Evolutionary conservation across 495 filamentous ascomycete genomes (phyloP).

Genomic region (Delitschia confertaspora): DNA sequence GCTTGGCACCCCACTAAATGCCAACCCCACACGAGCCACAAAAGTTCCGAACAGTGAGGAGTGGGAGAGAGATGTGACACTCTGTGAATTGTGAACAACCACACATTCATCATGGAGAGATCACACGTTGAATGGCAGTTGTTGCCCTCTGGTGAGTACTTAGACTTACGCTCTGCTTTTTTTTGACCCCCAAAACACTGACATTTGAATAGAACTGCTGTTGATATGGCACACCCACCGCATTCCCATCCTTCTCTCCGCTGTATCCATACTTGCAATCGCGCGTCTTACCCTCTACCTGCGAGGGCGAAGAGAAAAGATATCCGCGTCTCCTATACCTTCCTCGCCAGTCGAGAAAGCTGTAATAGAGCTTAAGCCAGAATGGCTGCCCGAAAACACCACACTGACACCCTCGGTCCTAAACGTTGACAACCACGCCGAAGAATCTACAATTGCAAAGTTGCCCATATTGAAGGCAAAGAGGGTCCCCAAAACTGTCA

Average conservation of each 20-base stretch:
- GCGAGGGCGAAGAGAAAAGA: conserved; percentile 8
- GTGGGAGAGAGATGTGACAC: too few relatives aligned
- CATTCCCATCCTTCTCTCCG: conserved; percentile 27
- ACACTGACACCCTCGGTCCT: conserved; percentile 4
- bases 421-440: conserved; percentile 15
- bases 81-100: too few relatives aligned
- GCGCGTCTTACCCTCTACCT: conserved; percentile 24
- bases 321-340: conserved; percentile 10
- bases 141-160: too few relatives aligned
- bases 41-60: too few relatives aligned
- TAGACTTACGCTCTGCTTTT: too few relatives aligned
- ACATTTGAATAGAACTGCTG: conserved; percentile 34
- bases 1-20: too few relatives aligned
- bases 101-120: too few relatives aligned
- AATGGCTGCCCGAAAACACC: conserved; percentile 23
- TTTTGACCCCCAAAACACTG: too few relatives aligned
- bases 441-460: conserved; percentile 5
- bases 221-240: conserved; percentile 33
- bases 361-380: conserved; percentile 11
- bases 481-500: conserved; percentile 23
- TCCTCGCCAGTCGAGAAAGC: conserved; percentile 22
- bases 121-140: too few relatives aligned
- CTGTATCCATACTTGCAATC: conserved; percentile 22
- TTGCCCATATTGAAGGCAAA: conserved; percentile 6
- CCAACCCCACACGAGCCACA: too few relatives aligned